Evolutionary conservation across 805 yeast genomes (phyloP).

Genomic region (Yamadazyma kitorensis): DNA sequence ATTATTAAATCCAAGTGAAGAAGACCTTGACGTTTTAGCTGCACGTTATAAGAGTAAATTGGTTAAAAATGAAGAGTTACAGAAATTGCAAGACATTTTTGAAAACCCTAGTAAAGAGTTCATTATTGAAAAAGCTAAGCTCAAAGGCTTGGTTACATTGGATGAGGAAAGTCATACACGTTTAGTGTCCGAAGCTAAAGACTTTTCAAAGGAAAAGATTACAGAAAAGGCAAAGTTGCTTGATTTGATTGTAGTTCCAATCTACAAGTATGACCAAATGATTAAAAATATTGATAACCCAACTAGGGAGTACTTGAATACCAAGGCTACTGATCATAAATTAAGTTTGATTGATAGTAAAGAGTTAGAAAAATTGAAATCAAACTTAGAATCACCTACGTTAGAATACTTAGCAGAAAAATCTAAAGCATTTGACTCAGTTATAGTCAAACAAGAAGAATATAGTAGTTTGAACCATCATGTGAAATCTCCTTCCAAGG

Average conservation of each 20-base stretch:
- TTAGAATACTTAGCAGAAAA: slow-evolving; percentile 8
- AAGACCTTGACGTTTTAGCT: slow-evolving; percentile 6
- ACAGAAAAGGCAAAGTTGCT: slow-evolving; percentile 17
- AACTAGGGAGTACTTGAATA: slow-evolving; percentile 18
- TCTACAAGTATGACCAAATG: slow-evolving; percentile 10
- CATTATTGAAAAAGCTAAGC: slow-evolving; percentile 11
- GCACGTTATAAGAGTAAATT: slow-evolving; percentile 1
- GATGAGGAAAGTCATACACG: slow-evolving; percentile 8
- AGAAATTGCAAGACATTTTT: slow-evolving; percentile 1
- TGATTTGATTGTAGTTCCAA: slow-evolving; percentile 21
- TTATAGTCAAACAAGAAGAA: slow-evolving; percentile 7
- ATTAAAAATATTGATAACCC: slow-evolving; percentile 16
- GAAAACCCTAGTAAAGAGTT: slow-evolving; percentile 18
- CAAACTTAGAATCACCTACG: slow-evolving; percentile 5
- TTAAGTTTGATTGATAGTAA: slow-evolving; percentile 1
- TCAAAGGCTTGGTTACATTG: slow-evolving; percentile 8
- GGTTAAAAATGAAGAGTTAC: slow-evolving; percentile 11
- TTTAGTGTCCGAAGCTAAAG: slow-evolving; percentile 7
- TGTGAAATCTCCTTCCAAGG: slow-evolving; percentile 20
- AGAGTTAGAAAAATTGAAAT: slow-evolving; percentile 6
- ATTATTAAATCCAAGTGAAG: slow-evolving; percentile 8
- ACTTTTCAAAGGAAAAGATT: slow-evolving; percentile 14
- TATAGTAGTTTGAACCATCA: slow-evolving; percentile 1
- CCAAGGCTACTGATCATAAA: slow-evolving; percentile 4
- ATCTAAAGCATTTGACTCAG: slow-evolving; percentile 8